Evolutionary conservation across 331 rosid genomes (phyloP).

Genomic region (Malus hybrid): DNA sequence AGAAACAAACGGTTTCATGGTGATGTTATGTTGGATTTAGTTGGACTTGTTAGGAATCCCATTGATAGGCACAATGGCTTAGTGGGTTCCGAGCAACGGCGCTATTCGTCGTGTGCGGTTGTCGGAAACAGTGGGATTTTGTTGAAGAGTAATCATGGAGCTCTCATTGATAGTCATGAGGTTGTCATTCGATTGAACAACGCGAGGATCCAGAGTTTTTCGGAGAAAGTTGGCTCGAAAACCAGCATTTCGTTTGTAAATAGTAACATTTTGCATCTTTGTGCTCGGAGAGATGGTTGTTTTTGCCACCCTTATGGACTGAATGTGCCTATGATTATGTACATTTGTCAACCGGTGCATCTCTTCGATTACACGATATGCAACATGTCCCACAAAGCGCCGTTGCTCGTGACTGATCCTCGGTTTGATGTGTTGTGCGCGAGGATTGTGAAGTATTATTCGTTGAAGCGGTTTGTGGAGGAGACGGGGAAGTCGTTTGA

Average conservation of each 20-base stretch:
- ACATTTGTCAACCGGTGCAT: conserved; percentile 86
- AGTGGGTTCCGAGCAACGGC: conserved; percentile 8
- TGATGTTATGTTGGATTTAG: conserved; percentile 54
- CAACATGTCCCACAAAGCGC: conserved; percentile 64
- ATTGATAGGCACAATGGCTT: conserved; percentile 37
- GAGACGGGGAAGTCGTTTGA: conserved; percentile 58
- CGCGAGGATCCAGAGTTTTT: conserved; percentile 48
- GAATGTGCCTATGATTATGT: conserved; percentile 69
- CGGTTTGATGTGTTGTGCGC: conserved; percentile 68
- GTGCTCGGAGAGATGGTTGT: conserved; percentile 82
- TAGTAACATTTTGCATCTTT: conserved; percentile 83
- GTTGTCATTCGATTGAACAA: conserved; percentile 80
- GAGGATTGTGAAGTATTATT: conserved; percentile 86
- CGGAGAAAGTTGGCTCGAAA: conserved; percentile 67
- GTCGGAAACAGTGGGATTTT: conserved; percentile 96
- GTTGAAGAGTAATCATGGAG: conserved; percentile 54
- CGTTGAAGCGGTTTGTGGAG: conserved; percentile 70
- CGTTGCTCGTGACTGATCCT: conserved; percentile 74
- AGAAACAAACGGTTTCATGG: conserved; percentile 58
- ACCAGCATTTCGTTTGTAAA: conserved; percentile 80
- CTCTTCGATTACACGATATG: conserved; percentile 79
- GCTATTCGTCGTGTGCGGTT: conserved; percentile 72
- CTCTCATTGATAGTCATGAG: conserved; percentile 64
- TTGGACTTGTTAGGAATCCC: conserved; percentile 39
- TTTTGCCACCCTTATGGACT: conserved; percentile 88